phyloP scores from a whole-genome alignment of 345 rosid species.

The Streptanthus diversifolius region DNA sequence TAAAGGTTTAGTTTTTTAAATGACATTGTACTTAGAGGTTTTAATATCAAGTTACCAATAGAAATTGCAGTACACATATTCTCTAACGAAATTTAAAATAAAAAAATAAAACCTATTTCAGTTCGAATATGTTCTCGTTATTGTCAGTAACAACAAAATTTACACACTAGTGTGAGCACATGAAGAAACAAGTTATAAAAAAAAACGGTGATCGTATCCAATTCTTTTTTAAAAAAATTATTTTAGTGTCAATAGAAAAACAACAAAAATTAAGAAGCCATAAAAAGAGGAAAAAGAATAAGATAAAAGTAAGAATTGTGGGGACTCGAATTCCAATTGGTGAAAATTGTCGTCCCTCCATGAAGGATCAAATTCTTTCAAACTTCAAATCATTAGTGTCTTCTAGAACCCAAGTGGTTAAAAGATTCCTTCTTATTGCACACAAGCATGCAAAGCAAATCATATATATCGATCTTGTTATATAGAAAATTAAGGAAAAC shows the following conservation, averaged over 20 bases:
- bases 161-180: slow-evolving; percentile 24
- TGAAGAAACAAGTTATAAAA: slow-evolving; percentile 20
- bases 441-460: slow-evolving; percentile 9
- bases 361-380: slow-evolving; percentile 35
- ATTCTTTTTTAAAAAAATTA: neutral
- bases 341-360: slow-evolving; percentile 35
- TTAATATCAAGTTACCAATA: slow-evolving; percentile 10
- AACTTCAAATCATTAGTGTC: slow-evolving; percentile 37
- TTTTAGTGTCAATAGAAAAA: slow-evolving; percentile 4
- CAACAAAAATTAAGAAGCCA: neutral
- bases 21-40: slow-evolving; percentile 1
- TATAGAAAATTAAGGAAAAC: neutral
- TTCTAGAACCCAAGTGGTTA: slow-evolving; percentile 40
- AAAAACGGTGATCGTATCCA: slow-evolving; percentile 24
- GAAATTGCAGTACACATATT: slow-evolving; percentile 19
- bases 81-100: neutral
- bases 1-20: neutral
- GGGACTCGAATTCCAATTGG: slow-evolving; percentile 32
- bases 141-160: slow-evolving; percentile 17
- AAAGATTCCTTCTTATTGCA: slow-evolving; percentile 25
- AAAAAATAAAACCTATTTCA: neutral
- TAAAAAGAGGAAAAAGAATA: slow-evolving; percentile 3
- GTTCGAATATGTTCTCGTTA: slow-evolving; percentile 13
- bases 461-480: slow-evolving; percentile 7
- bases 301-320: slow-evolving; percentile 30